Evolutionary conservation across 768 basidiomycete species (phyloP).

Genomic region (Podaxis mareebaensis): DNA sequence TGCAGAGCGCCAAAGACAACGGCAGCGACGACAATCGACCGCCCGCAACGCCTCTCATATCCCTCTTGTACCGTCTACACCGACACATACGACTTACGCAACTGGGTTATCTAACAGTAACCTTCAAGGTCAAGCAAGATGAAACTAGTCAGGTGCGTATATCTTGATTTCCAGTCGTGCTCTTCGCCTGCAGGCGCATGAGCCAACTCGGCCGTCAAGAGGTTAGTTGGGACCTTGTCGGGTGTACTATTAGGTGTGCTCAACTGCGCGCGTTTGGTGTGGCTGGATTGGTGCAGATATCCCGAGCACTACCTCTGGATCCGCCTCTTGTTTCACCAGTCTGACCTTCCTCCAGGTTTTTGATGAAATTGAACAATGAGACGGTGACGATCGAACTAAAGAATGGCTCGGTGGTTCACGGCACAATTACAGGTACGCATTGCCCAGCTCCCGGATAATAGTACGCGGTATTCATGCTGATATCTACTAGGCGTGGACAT

Average conservation of each 20-base stretch:
- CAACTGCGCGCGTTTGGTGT: not conserved
- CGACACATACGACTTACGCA: not conserved
- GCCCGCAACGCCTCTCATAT: not conserved
- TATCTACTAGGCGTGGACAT: slow-evolving; percentile 84
- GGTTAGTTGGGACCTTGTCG: slow-evolving; percentile 13
- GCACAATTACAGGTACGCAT: slow-evolving; percentile 89
- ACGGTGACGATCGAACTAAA: slow-evolving; percentile 98
- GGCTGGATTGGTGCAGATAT: slow-evolving; percentile 10
- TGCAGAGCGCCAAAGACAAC: not conserved
- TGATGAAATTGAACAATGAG: slow-evolving; percentile 99
- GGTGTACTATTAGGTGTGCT: not conserved
- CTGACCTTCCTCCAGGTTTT: slow-evolving; percentile 60
- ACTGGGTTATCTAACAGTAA: not conserved
- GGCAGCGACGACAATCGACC: not conserved
- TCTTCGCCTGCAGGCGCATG: slow-evolving; percentile 3
- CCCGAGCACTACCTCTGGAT: slow-evolving; percentile 10
- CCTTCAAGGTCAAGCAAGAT: slow-evolving; percentile 35
- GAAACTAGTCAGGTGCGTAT: slow-evolving; percentile 80
- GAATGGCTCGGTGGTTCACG: slow-evolving; percentile 93
- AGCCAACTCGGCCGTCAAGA: slow-evolving; percentile 14
- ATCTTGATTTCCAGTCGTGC: slow-evolving; percentile 15
- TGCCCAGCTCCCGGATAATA: not conserved
- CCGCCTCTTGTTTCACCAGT: slow-evolving; percentile 15
- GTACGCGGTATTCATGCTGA: not conserved
- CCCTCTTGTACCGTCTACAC: not conserved